phyloP scores from a whole-genome alignment of 2,329 filamentous ascomycete genomes.

The Colletotrichum filicis region DNA sequence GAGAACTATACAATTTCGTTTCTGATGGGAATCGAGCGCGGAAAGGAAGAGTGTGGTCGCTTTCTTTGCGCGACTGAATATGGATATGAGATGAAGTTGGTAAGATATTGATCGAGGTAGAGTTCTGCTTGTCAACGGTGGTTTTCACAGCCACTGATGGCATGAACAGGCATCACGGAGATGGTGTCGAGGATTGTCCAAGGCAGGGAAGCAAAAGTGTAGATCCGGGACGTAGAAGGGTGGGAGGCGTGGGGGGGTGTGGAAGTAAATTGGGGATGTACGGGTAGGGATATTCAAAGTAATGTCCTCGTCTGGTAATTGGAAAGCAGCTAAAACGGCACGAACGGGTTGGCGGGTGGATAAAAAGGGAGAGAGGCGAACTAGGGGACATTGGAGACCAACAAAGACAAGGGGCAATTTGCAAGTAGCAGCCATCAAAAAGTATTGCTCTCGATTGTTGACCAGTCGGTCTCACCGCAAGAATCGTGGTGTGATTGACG shows the following conservation, averaged over 20 bases:
- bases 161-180: constrained; percentile 28
- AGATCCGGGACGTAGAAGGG: constrained; percentile 22
- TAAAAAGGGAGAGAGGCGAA: constrained; percentile 25
- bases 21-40: not conserved
- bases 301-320: not conserved
- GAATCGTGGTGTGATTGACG: constrained; percentile 17
- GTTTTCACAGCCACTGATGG: constrained; percentile 27
- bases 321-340: constrained; percentile 1
- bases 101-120: not conserved
- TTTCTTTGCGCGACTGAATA: not conserved
- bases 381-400: not conserved
- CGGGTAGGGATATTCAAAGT: constrained; percentile 9
- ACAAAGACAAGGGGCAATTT: constrained; percentile 5
- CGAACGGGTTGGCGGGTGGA: constrained; percentile 13
- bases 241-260: not conserved
- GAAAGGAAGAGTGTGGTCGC: not conserved
- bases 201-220: constrained; percentile 23
- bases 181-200: constrained; percentile 11
- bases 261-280: constrained; percentile 15
- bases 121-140: constrained; percentile 14
- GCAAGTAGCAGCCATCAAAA: not conserved
- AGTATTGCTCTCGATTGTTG: not conserved
- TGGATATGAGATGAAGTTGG: not conserved
- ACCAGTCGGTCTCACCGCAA: constrained; percentile 15
- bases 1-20: not conserved